A percentile compares a stretch with the other conserved stretches of the same genome.
phyloP scores from a whole-genome alignment of 1,284 basidiomycete species.

The Gomphus sp. region DNA sequence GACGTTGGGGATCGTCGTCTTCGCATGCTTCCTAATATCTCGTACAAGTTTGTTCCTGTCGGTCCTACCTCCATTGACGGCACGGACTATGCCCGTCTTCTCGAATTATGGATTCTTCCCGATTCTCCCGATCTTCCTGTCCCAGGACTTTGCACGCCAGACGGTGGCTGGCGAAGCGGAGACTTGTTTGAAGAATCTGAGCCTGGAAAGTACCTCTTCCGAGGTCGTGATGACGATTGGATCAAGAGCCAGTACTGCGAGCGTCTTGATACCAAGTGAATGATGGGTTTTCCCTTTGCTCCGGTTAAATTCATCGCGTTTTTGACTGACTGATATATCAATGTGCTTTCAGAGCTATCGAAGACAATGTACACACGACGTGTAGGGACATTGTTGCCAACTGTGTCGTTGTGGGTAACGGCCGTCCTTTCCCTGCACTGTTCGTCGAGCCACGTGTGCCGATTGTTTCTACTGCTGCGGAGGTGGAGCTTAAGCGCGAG shows the following conservation, averaged over 20 bases:
- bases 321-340: conserved; percentile 8
- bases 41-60: conserved; percentile 51
- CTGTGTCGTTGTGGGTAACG: conserved; percentile 57
- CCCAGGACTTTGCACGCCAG: conserved; percentile 38
- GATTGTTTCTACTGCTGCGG: conserved; percentile 27
- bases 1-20: conserved; percentile 21
- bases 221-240: conserved; percentile 69
- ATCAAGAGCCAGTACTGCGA: conserved; percentile 68
- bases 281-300: conserved; percentile 13
- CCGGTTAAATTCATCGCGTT: not conserved
- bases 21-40: conserved; percentile 43
- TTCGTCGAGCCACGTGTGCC: conserved; percentile 46
- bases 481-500: conserved; percentile 48
- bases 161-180: conserved; percentile 66
- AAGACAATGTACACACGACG: conserved; percentile 52
- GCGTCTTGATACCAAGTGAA: conserved; percentile 62
- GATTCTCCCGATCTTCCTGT: conserved; percentile 61
- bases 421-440: conserved; percentile 55
- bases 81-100: conserved; percentile 37
- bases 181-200: conserved; percentile 57
- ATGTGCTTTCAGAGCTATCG: conserved; percentile 43
- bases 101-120: conserved; percentile 56
- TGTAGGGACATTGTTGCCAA: conserved; percentile 48
- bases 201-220: conserved; percentile 47
- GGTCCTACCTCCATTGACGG: conserved; percentile 17